Evolutionary conservation across 495 filamentous ascomycete genomes (phyloP), one percentile per base, ranked within the genome.

Genomic region (Articulospora tetracladia): DNA sequence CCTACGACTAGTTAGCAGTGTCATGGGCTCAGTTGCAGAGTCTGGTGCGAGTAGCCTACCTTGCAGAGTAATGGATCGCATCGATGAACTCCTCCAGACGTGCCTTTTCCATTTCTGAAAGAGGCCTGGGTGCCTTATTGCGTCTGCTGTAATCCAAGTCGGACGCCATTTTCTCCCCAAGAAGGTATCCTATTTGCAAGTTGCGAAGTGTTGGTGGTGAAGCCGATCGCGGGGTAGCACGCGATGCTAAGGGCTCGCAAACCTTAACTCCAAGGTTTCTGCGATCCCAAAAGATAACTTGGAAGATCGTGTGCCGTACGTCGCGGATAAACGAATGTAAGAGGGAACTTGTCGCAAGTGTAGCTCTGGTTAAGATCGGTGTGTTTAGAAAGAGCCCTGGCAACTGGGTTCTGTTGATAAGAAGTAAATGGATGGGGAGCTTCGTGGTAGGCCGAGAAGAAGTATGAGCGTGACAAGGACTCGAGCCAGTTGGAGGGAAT

Each of bases 81-180:
- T 98, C 93, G 51, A 91, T 83, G 70, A 91, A 98, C 70, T 98
- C 93, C 26, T 97, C 90, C 46, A 98, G 79, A 36, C 86, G 84
- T 61, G 86, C 84, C 47, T 86, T 86, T 77, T 98, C 94, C 1
- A 78, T 70, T 34, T 96, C 90, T n/a, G 85, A 79, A 28, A 98
- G 75, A 60, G 86, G 83, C 51, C 95, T 85, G 6, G 94, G 90
- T 64, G 81, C 83, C 70, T 89, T 87, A 73, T 96, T 97, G 70
- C 95, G 88, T 67, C 92, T 83, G 64, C 72, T 85, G 58, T 83
- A 76, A 75, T 97, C 92, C 69, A 94, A 89, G 69, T 94, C 90
- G 70, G 62, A 34, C 55, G 57, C 34, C 56, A 52, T 64, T 49
- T 59, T 62, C 25, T 24, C 47, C 39, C 39, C 39, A 44, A 44